A percentile compares a stretch with the other conserved stretches of the same genome.
Conservation (phyloP, 495 filamentous ascomycete species). For the Xylaria acuta region DNA sequence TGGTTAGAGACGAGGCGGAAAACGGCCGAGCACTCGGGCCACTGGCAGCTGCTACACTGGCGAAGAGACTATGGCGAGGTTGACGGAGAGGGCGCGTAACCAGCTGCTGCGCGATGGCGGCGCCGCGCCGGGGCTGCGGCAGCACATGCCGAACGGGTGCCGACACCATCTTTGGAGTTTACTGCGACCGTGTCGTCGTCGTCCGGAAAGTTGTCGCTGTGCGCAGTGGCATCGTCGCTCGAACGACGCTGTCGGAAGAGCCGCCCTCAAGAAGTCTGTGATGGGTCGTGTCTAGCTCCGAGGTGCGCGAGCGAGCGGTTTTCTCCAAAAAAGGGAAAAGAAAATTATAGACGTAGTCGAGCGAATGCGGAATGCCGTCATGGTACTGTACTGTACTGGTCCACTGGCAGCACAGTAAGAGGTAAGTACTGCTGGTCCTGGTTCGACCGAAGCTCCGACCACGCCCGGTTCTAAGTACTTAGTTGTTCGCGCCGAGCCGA, state of each 20-base stretch:
- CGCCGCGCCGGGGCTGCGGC: constrained; percentile 16
- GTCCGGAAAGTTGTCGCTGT: constrained; percentile 21
- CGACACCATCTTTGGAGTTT: constrained; percentile 25
- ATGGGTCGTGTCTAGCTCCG: background rate
- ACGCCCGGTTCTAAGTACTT: background rate
- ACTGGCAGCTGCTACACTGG: background rate
- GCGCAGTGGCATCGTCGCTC: constrained; percentile 29
- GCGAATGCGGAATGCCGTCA: constrained; percentile 27
- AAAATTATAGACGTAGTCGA: constrained; percentile 2
- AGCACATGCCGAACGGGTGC: constrained; percentile 21
- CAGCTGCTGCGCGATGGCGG: constrained; percentile 12
- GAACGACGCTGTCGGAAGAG: constrained; percentile 23
- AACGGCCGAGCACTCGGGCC: background rate
- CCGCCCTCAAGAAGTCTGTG: background rate
- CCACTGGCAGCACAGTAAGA: background rate
- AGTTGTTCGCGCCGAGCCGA: background rate
- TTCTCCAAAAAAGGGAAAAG: background rate
- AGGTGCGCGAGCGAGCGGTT: background rate
- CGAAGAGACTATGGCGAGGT: background rate
- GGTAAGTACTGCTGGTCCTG: background rate
- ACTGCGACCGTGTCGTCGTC: constrained; percentile 26
- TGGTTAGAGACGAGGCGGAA: background rate
- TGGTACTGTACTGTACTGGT: background rate
- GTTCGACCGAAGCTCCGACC: constrained; percentile 12
- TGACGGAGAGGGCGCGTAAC: background rate